Base-by-base conservation (phyloP, 202 grass and related monocot genomes). In the Musa balbisiana region DNA sequence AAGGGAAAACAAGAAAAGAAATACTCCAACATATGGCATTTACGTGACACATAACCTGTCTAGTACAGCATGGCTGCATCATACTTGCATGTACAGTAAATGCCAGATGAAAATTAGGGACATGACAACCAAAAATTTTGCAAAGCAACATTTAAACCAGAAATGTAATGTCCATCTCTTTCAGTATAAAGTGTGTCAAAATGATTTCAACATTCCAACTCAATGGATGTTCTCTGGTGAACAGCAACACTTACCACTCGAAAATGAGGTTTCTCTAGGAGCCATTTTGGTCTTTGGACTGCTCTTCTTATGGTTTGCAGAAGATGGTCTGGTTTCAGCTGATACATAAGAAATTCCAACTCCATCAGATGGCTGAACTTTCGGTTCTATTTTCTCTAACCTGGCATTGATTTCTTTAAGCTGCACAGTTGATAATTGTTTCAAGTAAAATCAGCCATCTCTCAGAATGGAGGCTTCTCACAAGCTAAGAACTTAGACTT, bases 391-490 rank as follows among this genome's bases (percentile, higher is more conserved):
- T 80, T 72, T 93, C 76, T 98, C 89, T 79, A 98, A 82, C 79
- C 90, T 98, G 78, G 85, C 84, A 83, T 87, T 93, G 85, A 97
- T 97, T 79, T 97, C 93, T 81, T 93, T 97, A 72, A 97, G 78
- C 93, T 93, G 88, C 82, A 80, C 67, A 12, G 43, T 67, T 17
- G 43, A 67, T 49, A 67, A 67, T 33, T 15, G 26, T 67, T 67
- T 70, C 17, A 51, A 51, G 8, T 8, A 70, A 70, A 9, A 49
- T 51, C 33, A 11, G 23, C 21, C 49, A 51, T 20, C 17, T 51
- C 17, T 11, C 50, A 70, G 9, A 43, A 70, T 51, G 51, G 15
- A 17, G 49, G 1, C 27, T 19, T 50, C 43, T 51, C 1, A 14
- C 21, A 66, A 66, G 63, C 12, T 66, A 25, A 13, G 3, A 20